Conservation (phyloP, 192 early-diverging fungal genomes). For the Coemansia sp. region DNA sequence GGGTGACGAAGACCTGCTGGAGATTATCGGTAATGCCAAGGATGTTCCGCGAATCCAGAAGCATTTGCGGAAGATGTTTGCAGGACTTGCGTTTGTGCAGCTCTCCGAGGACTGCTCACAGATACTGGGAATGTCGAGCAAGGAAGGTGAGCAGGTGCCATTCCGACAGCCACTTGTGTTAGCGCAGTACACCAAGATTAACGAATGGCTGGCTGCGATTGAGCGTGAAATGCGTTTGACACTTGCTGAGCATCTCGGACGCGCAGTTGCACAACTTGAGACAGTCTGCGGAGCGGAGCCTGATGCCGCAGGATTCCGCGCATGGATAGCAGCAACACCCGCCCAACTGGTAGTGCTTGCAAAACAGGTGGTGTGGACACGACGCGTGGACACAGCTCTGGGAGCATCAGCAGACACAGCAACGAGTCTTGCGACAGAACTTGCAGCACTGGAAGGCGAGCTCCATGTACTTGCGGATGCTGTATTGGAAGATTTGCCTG, state of each 20-base stretch:
- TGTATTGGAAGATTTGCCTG: slow-evolving; percentile 81
- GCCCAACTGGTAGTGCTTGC: slow-evolving; percentile 92
- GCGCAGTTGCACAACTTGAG: slow-evolving; percentile 69
- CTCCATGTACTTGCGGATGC: slow-evolving; percentile 89
- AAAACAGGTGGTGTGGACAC: slow-evolving; percentile 88
- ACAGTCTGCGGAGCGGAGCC: slow-evolving; percentile 57
- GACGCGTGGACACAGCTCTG: slow-evolving; percentile 78
- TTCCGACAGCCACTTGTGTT: slow-evolving; percentile 80
- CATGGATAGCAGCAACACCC: slow-evolving; percentile 87
- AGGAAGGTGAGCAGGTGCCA: slow-evolving; percentile 86
- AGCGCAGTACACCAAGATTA: slow-evolving; percentile 85
- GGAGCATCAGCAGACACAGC: slow-evolving; percentile 17
- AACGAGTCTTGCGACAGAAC: slow-evolving; percentile 55
- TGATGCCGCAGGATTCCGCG: slow-evolving; percentile 60
- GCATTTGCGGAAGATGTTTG: slow-evolving; percentile 99
- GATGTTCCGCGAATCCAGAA: slow-evolving; percentile 95
- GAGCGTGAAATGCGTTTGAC: slow-evolving; percentile 94
- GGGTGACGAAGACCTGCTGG: slow-evolving; percentile 99
- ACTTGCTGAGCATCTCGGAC: slow-evolving; percentile 72
- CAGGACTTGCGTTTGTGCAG: slow-evolving; percentile 83
- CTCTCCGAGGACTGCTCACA: slow-evolving; percentile 73
- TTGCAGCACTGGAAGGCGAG: slow-evolving; percentile 65
- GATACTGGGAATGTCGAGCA: slow-evolving; percentile 84
- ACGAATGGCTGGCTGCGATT: slow-evolving; percentile 93
- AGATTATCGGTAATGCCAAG: slow-evolving; percentile 98